Percentiles rank a stretch among this genome's conserved stretches.
Evolutionary conservation across 768 basidiomycete genomes (phyloP).

Genomic region (Hygrocybe coccinea): DNA sequence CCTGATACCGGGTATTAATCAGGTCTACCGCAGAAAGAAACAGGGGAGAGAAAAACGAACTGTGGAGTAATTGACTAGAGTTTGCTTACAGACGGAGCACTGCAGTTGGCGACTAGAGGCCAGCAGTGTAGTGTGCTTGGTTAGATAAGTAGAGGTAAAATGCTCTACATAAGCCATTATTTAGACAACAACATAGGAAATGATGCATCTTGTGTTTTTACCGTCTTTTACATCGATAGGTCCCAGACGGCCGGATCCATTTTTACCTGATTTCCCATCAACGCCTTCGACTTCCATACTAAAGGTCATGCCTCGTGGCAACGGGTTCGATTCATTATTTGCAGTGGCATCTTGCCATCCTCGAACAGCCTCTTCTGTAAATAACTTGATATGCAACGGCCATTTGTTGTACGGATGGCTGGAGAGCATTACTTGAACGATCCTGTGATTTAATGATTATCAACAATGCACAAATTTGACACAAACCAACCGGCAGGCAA

Average conservation of each 20-base stretch:
- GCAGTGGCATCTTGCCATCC: slow-evolving; percentile 43
- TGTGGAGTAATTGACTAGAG: slow-evolving; percentile 36
- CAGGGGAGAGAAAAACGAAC: slow-evolving; percentile 25
- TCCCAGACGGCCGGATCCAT: slow-evolving; percentile 49
- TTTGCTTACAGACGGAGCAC: slow-evolving; percentile 48
- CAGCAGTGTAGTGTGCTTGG: slow-evolving; percentile 44
- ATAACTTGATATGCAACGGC: slow-evolving; percentile 73
- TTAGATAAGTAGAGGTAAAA: slow-evolving; percentile 46
- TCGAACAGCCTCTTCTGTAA: slow-evolving; percentile 56
- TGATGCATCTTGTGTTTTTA: slow-evolving; percentile 22
- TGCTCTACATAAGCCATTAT: slow-evolving; percentile 28
- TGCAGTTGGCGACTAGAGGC: slow-evolving; percentile 28
- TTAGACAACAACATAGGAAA: slow-evolving; percentile 1
- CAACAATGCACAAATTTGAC: too few relatives aligned
- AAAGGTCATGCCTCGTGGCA: slow-evolving; percentile 51
- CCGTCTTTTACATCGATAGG: slow-evolving; percentile 59
- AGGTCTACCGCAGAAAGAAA: neutral
- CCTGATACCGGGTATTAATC: slow-evolving; percentile 29
- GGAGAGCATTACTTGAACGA: slow-evolving; percentile 55
- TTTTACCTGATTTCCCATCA: slow-evolving; percentile 54
- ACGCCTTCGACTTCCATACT: slow-evolving; percentile 62
- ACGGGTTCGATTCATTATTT: slow-evolving; percentile 19
- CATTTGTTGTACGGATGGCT: slow-evolving; percentile 64
- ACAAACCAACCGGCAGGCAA: slow-evolving; percentile 4
- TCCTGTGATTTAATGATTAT: neutral